Evolutionary conservation across 2,329 filamentous ascomycete genomes (phyloP).

Genomic region (Aspergillus brunneoviolaceus): DNA sequence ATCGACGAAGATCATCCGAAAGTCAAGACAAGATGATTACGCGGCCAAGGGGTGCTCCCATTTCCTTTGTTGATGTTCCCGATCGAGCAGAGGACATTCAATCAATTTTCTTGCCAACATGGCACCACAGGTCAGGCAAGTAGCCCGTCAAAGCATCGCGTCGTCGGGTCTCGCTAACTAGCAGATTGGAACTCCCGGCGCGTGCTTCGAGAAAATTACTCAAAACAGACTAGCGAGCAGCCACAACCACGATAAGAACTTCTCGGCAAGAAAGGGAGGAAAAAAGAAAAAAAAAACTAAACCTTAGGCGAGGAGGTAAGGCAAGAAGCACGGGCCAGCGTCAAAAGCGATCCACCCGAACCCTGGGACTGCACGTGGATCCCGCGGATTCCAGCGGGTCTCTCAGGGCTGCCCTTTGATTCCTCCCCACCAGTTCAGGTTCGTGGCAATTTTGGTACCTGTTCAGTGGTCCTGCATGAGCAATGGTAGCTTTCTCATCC

Average conservation of each 20-base stretch:
- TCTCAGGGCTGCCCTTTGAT: neutral
- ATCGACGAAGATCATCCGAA: neutral
- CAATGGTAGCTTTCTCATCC: neutral
- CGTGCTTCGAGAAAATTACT: neutral
- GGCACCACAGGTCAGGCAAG: neutral
- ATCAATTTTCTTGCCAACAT: neutral
- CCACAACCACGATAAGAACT: neutral
- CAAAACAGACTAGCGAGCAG: neutral
- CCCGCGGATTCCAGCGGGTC: neutral
- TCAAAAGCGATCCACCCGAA: neutral
- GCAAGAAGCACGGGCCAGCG: neutral
- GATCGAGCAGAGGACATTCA: neutral
- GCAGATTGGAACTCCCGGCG: neutral
- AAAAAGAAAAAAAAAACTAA: neutral
- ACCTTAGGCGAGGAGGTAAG: neutral
- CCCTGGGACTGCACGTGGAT: neutral
- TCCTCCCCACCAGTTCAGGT: neutral
- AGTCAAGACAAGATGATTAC: neutral
- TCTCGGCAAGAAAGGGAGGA: neutral
- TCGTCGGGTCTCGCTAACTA: neutral
- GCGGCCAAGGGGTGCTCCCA: neutral
- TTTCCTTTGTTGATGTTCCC: neutral
- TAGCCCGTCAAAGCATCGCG: neutral
- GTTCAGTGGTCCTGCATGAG: neutral
- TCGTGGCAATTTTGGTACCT: neutral